A percentile compares a stretch with the other conserved stretches of the same genome.
phyloP scores from a whole-genome alignment of 352 stramenopile species.

The Globisporangium carolinianum region DNA sequence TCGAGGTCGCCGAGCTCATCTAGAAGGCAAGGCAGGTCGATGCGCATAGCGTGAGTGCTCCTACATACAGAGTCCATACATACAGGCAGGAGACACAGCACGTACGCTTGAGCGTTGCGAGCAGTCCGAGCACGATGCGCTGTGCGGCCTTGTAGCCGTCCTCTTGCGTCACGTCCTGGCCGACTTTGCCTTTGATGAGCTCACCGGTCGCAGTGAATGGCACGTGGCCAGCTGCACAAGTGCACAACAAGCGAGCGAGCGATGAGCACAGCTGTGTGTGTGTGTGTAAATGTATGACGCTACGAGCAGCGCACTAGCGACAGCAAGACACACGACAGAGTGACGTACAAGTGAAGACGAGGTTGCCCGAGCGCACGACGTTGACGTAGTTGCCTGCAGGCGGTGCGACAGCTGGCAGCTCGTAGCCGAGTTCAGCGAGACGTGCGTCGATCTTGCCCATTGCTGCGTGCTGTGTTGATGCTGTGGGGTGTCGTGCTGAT shows the following conservation, averaged over 20 bases:
- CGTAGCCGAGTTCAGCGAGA: conserved; percentile 62
- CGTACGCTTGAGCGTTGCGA: conserved; percentile 81
- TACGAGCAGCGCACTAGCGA: neutral
- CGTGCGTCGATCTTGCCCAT: conserved; percentile 51
- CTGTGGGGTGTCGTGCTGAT: too few species aligned
- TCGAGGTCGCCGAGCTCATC: conserved; percentile 80
- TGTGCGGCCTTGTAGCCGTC: conserved; percentile 83
- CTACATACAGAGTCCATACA: too few species aligned
- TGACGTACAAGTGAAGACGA: conserved; percentile 55
- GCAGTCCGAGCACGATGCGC: conserved; percentile 73
- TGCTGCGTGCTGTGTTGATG: neutral
- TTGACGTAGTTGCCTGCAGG: conserved; percentile 76
- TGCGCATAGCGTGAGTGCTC: too few species aligned
- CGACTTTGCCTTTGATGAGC: conserved; percentile 79
- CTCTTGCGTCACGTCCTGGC: conserved; percentile 71
- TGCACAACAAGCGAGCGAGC: neutral
- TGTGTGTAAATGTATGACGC: neutral
- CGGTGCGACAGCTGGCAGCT: conserved; percentile 45
- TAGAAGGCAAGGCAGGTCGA: conserved; percentile 8
- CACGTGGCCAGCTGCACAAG: conserved; percentile 55
- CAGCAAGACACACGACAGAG: neutral
- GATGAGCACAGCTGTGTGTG: neutral
- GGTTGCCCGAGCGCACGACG: conserved; percentile 53
- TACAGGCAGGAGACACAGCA: too few species aligned
- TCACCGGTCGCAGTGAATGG: conserved; percentile 32